Evolutionary conservation across 768 basidiomycete genomes (phyloP).

Genomic region (Auricularia sp.): DNA sequence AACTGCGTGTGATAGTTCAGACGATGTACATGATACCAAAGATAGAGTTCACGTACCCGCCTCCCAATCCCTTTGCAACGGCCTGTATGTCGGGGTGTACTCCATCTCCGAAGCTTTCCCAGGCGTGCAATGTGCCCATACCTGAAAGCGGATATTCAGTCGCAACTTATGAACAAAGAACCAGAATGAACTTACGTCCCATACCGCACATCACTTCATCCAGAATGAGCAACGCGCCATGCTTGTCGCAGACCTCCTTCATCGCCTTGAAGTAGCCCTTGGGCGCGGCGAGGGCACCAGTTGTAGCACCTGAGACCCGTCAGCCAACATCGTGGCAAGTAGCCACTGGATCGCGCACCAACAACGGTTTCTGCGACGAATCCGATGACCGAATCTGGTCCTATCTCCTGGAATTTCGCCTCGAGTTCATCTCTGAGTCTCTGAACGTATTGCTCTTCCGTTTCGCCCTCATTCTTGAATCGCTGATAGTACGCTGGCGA

Average conservation of each 20-base stretch:
- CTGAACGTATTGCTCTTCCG: constrained; percentile 70
- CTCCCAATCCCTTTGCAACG: constrained; percentile 82
- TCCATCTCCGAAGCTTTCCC: constrained; percentile 76
- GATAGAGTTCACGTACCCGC: constrained; percentile 45
- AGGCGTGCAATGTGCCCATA: constrained; percentile 80
- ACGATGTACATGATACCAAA: neutral
- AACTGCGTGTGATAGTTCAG: constrained; percentile 31
- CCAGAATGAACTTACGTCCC: constrained; percentile 52
- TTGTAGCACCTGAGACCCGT: constrained; percentile 65
- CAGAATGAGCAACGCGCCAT: constrained; percentile 56
- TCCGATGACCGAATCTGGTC: constrained; percentile 72
- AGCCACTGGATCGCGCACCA: constrained; percentile 13
- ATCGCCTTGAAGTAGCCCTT: constrained; percentile 81
- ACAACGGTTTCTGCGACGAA: constrained; percentile 27
- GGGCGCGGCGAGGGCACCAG: constrained; percentile 65
- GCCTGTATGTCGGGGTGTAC: constrained; percentile 77
- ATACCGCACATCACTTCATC: constrained; percentile 93
- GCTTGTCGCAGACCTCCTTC: constrained; percentile 55
- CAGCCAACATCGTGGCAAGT: no score
- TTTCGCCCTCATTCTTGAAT: constrained; percentile 61
- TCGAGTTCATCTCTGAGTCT: constrained; percentile 74
- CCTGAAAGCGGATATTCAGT: constrained; percentile 31
- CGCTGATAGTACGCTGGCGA: constrained; percentile 80
- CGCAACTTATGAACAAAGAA: neutral
- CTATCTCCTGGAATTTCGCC: constrained; percentile 73